Evolutionary conservation across 2,329 filamentous ascomycete species (phyloP), one percentile per base, ranked within the genome.

Genomic region (Epichloe sp.): DNA sequence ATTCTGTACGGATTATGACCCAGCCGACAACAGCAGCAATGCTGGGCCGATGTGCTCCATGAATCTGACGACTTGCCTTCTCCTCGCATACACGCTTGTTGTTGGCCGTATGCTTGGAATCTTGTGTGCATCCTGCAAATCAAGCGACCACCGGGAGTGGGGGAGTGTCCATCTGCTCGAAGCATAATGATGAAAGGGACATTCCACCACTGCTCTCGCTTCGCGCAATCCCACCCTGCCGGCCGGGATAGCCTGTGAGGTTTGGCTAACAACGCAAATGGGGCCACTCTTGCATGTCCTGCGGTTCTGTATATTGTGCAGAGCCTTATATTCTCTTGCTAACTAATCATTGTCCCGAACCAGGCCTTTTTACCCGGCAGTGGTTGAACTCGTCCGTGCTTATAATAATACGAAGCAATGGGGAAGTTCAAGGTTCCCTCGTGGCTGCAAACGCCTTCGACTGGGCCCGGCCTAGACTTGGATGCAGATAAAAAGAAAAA

Each of bases 401-500:
- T 19, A 7, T 21, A 42, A 48, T 23, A 47, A 14, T 14, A 5
- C 5, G 41, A 26, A 43, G 19, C 40, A 35, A 69, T 69, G 67
- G 61, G 49, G 47, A 69, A 62, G 47, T 58, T 67, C 50, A 67
- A 59, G 55, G 55, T 67, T 17, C 63, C 63, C 15, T 63, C 67
- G n/a, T 65, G 63, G 63, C 60, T 70, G n/a, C 60, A 61, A 19
- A 56, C 53, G 56, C 54, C 56, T 17, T 55, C 54, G 43, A 52
- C 58, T 6, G 48, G 23, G 10, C 54, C 59, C 3, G 48, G 55
- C 23, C 54, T 54, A 26, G 44, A 48, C 5, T 41, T 51, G 6
- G 62, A 62, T 10, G 52, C 53, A 12, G 64, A 66, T 10, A 52
- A 54, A 68, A 68, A 66, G 57, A 66, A 65, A 57, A 57, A 63